phyloP scores from a whole-genome alignment of 2,329 filamentous ascomycete species.

The Colletotrichum chrysophilum region DNA sequence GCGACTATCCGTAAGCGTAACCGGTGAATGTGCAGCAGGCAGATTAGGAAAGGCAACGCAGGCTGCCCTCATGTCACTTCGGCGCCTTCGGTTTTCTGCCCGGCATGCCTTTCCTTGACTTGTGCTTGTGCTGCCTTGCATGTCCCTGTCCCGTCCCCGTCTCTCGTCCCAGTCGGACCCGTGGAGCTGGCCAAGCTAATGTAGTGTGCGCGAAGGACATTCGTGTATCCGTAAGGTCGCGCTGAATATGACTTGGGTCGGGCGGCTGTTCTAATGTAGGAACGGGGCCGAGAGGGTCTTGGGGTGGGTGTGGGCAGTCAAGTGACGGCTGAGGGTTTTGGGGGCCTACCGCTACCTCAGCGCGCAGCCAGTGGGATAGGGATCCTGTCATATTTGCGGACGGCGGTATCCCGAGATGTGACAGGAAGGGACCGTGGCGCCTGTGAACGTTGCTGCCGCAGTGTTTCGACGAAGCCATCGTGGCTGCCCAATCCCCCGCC shows the following conservation, averaged over 20 bases:
- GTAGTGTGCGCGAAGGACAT: not conserved
- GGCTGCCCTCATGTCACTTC: not conserved
- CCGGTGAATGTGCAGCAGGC: not conserved
- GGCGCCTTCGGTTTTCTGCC: not conserved
- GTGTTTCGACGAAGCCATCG: not conserved
- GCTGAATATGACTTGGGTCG: not conserved
- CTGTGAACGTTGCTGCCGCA: not conserved
- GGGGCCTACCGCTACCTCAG: not conserved
- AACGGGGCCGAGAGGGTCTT: slow-evolving; percentile 15
- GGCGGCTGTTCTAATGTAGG: slow-evolving; percentile 17
- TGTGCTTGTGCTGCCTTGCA: not conserved
- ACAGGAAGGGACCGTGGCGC: not conserved
- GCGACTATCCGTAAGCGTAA: not conserved
- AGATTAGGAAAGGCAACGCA: not conserved
- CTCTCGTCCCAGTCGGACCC: slow-evolving; percentile 1
- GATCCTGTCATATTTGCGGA: slow-evolving; percentile 11
- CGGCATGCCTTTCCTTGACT: not conserved
- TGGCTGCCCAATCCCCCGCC: slow-evolving; percentile 6
- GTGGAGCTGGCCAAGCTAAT: slow-evolving; percentile 14
- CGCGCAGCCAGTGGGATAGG: not conserved
- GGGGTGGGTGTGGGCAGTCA: slow-evolving; percentile 1
- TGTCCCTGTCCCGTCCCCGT: not conserved
- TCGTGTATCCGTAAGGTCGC: not conserved
- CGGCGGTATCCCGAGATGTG: slow-evolving; percentile 14
- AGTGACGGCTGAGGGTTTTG: not conserved